Percentiles rank a stretch among this genome's conserved stretches.
phyloP scores from a whole-genome alignment of 2,329 filamentous ascomycete genomes.

The Xylaria digitata region DNA sequence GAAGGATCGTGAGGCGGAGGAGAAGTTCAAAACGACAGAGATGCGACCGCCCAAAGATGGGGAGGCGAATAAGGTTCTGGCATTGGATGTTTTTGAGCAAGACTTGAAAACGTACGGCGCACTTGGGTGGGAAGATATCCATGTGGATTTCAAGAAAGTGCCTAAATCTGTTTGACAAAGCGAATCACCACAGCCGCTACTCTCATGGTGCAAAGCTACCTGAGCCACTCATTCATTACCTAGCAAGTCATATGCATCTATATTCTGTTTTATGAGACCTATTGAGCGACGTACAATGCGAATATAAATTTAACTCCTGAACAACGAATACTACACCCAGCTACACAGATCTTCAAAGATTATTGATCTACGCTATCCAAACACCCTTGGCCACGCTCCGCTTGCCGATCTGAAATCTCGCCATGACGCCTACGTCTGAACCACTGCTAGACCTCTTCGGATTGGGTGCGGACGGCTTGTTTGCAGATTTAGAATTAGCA shows the following conservation, averaged over 20 bases:
- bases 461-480: constrained; percentile 17
- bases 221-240: too few species aligned
- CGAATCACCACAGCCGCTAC: too few species aligned
- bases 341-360: not conserved
- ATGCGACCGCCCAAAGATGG: constrained; percentile 22
- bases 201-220: too few species aligned
- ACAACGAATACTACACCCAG: too few species aligned
- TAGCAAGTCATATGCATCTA: too few species aligned
- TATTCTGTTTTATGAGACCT: too few species aligned
- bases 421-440: not conserved
- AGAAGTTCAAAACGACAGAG: constrained; percentile 30
- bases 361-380: constrained; percentile 20
- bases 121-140: constrained; percentile 30
- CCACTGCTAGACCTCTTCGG: constrained; percentile 2
- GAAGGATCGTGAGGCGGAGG: constrained; percentile 30
- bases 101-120: constrained; percentile 25
- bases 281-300: too few species aligned
- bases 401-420: constrained; percentile 12
- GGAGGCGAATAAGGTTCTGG: constrained; percentile 15
- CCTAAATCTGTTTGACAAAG: constrained; percentile 12
- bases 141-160: constrained; percentile 33
- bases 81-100: constrained; percentile 28
- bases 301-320: too few species aligned
- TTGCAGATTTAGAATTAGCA: constrained; percentile 26
- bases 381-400: not conserved